These are phyloP conservation scores for Naegleria lovaniensis DNA, from an alignment of 208 protist genomes.

Conservation along the genomic window DNA sequence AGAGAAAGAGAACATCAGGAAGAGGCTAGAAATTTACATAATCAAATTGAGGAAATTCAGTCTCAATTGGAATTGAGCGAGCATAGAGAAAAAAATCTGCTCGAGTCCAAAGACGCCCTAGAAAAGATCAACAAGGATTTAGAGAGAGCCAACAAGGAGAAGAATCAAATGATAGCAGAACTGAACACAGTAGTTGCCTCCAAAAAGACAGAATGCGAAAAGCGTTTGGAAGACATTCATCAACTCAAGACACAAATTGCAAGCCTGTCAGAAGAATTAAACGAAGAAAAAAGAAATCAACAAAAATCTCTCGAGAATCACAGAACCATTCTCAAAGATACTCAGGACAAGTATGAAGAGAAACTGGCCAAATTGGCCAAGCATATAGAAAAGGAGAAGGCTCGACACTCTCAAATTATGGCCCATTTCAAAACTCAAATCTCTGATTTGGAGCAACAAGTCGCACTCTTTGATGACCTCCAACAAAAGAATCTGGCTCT, in stretches of 20 bases:
- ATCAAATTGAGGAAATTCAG: background rate
- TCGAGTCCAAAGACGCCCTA: background rate
- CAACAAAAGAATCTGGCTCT: background rate
- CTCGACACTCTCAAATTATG: background rate
- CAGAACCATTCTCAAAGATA: background rate
- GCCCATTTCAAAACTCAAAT: background rate
- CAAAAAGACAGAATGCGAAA: background rate
- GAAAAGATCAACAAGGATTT: conserved; percentile 13
- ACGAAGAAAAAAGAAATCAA: background rate
- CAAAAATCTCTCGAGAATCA: background rate
- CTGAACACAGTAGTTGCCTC: background rate
- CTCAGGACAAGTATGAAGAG: background rate
- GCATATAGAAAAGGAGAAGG: conserved; percentile 3
- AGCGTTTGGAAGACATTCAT: background rate
- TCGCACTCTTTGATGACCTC: background rate
- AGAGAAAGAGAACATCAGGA: background rate
- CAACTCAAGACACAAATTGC: background rate
- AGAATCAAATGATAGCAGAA: background rate
- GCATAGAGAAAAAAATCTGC: background rate
- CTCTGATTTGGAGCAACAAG: background rate
- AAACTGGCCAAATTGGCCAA: background rate
- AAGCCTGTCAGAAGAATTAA: background rate
- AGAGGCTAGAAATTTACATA: background rate
- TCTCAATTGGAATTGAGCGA: background rate
- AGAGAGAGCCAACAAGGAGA: conserved; percentile 4